phyloP scores from a whole-genome alignment of 225 moss, liverwort and hornwort species.

The Bryoerythrophyllum caledonicum region DNA sequence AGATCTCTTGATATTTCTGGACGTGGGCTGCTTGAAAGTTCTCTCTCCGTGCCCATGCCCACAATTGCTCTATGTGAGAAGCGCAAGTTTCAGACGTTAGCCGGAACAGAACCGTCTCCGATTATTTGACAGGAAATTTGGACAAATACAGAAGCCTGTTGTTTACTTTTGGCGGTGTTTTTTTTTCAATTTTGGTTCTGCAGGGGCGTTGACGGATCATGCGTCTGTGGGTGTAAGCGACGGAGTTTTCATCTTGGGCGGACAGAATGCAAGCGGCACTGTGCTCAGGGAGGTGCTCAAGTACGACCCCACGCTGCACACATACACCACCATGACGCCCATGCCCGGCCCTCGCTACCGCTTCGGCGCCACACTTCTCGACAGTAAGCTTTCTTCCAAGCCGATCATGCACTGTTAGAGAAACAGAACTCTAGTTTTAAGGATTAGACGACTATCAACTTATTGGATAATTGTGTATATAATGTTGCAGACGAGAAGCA shows the following conservation, averaged over 20 bases:
- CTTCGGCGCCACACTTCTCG: conserved; percentile 64
- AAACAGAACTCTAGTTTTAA: neutral
- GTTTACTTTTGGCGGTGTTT: too few relatives aligned
- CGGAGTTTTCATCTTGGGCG: conserved; percentile 76
- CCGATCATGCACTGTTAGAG: conserved; percentile 5
- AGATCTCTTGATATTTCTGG: too few relatives aligned
- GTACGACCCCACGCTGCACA: conserved; percentile 75
- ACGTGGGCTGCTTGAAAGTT: too few relatives aligned
- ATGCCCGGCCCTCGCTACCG: conserved; percentile 81
- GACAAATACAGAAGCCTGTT: too few relatives aligned
- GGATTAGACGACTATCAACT: too few relatives aligned
- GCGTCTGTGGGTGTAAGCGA: conserved; percentile 49
- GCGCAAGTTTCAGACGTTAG: too few relatives aligned
- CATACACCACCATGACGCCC: conserved; percentile 39
- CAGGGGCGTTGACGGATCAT: conserved; percentile 70
- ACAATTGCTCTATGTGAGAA: too few relatives aligned
- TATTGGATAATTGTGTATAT: neutral
- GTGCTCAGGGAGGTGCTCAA: conserved; percentile 50
- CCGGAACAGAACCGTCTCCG: too few relatives aligned
- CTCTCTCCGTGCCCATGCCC: too few relatives aligned
- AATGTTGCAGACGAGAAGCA: conserved; percentile 38
- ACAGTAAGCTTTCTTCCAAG: conserved; percentile 52
- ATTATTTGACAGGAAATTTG: too few relatives aligned
- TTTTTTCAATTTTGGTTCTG: neutral
- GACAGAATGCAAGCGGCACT: conserved; percentile 42